A percentile compares a stretch with the other conserved stretches of the same genome.
Evolutionary conservation across 805 yeast species (phyloP).

Genomic region (Zygosaccharomyces siamensis): DNA sequence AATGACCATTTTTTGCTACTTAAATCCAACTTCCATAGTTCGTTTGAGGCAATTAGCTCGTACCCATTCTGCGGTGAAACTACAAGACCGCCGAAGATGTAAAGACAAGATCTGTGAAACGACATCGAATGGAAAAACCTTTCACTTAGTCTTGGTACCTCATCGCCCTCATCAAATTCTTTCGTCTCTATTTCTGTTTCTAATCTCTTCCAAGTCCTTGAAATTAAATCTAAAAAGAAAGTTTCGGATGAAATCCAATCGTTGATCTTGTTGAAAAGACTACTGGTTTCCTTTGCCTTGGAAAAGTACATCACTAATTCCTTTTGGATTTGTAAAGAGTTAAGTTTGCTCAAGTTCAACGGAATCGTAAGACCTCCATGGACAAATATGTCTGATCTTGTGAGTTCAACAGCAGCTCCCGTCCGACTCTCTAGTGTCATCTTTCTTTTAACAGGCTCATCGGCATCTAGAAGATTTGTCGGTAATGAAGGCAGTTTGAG

Average conservation of each 20-base stretch:
- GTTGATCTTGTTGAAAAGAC: slow-evolving; percentile 23
- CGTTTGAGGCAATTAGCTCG: slow-evolving; percentile 49
- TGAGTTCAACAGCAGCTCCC: slow-evolving; percentile 57
- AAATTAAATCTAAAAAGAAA: slow-evolving; percentile 55
- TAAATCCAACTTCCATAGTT: slow-evolving; percentile 64
- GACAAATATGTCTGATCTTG: slow-evolving; percentile 56
- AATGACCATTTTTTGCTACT: slow-evolving; percentile 50
- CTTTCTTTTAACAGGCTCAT: slow-evolving; percentile 44
- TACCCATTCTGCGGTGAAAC: slow-evolving; percentile 37
- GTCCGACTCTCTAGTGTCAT: slow-evolving; percentile 56
- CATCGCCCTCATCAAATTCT: slow-evolving; percentile 1
- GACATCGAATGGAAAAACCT: slow-evolving; percentile 59
- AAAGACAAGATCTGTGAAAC: slow-evolving; percentile 46
- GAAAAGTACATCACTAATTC: slow-evolving; percentile 37
- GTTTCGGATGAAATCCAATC: slow-evolving; percentile 58
- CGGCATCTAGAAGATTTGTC: slow-evolving; percentile 31
- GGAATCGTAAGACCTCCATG: slow-evolving; percentile 68
- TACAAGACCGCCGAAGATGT: slow-evolving; percentile 61
- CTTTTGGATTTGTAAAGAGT: slow-evolving; percentile 38
- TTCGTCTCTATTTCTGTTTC: slow-evolving; percentile 17
- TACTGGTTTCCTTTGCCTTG: slow-evolving; percentile 21
- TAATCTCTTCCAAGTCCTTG: slow-evolving; percentile 52
- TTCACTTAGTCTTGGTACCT: slow-evolving; percentile 13
- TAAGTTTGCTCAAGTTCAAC: slow-evolving; percentile 41
- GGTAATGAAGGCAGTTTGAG: slow-evolving; percentile 37